phyloP scores from a whole-genome alignment of 2,329 filamentous ascomycete genomes.

The Chaetothyriales sp. region DNA sequence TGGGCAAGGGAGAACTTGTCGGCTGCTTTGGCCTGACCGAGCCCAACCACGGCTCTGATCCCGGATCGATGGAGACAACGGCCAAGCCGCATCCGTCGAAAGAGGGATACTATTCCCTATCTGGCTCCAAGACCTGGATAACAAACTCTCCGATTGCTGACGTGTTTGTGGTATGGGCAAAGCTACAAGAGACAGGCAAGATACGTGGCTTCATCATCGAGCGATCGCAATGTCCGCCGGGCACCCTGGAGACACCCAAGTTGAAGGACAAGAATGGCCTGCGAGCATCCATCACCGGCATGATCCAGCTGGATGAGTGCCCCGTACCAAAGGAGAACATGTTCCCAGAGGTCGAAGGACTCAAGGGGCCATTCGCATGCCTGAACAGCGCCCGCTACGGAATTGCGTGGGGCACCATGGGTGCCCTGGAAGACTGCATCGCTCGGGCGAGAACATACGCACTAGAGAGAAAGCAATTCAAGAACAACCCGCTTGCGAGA shows the following conservation, averaged over 20 bases:
- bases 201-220: conserved; percentile 89
- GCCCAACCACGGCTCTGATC: conserved; percentile 84
- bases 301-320: conserved; percentile 89
- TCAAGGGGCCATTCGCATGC: conserved; percentile 81
- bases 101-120: conserved; percentile 64
- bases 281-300: conserved; percentile 83
- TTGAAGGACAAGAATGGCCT: conserved; percentile 94
- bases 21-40: conserved; percentile 85
- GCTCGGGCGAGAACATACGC: conserved; percentile 66
- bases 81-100: conserved; percentile 75
- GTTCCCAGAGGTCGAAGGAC: conserved; percentile 78
- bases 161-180: conserved; percentile 79
- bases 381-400: conserved; percentile 87
- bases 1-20: conserved; percentile 69
- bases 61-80: conserved; percentile 75
- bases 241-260: conserved; percentile 77
- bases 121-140: conserved; percentile 85
- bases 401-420: conserved; percentile 86
- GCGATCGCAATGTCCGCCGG: conserved; percentile 65
- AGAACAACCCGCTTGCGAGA: conserved; percentile 81
- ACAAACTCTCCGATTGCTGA: conserved; percentile 86
- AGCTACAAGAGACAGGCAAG: conserved; percentile 77
- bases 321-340: conserved; percentile 84
- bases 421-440: conserved; percentile 85
- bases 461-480: conserved; percentile 92